Evolutionary conservation across 768 basidiomycete species (phyloP).

Genomic region (Rickenella mellea): DNA sequence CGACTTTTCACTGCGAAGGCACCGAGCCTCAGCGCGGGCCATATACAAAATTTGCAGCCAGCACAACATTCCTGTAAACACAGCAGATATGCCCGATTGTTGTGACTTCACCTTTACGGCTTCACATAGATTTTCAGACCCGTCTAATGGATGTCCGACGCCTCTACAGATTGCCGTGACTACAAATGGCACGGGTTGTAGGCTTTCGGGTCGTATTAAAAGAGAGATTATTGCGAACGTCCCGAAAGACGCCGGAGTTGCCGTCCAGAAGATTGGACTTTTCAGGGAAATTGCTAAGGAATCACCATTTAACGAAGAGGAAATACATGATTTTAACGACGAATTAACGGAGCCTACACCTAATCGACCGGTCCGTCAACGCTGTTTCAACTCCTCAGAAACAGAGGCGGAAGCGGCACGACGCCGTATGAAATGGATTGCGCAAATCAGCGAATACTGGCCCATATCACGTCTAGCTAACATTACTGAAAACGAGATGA

Average conservation of each 20-base stretch:
- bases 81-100: conserved; percentile 77
- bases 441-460: conserved; percentile 97
- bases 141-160: conserved; percentile 32
- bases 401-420: conserved; percentile 25
- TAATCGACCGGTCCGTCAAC: conserved; percentile 57
- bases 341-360: conserved; percentile 49
- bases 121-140: conserved; percentile 68
- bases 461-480: conserved; percentile 65
- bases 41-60: conserved; percentile 47
- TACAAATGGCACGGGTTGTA: conserved; percentile 87
- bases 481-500: conserved; percentile 62
- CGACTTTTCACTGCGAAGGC: conserved; percentile 27
- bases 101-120: conserved; percentile 88
- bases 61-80: conserved; percentile 67
- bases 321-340: conserved; percentile 33
- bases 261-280: conserved; percentile 64
- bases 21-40: conserved; percentile 40
- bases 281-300: conserved; percentile 50
- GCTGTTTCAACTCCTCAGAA: conserved; percentile 35
- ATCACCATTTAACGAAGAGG: conserved; percentile 11
- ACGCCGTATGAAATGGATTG: conserved; percentile 85
- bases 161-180: conserved; percentile 74
- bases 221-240: conserved; percentile 75
- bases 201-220: conserved; percentile 69
- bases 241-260: conserved; percentile 61